Evolutionary conservation across 2,329 filamentous ascomycete species (phyloP), one percentile per base, ranked within the genome.

Genomic region (Colletotrichum neosansevieriae): DNA sequence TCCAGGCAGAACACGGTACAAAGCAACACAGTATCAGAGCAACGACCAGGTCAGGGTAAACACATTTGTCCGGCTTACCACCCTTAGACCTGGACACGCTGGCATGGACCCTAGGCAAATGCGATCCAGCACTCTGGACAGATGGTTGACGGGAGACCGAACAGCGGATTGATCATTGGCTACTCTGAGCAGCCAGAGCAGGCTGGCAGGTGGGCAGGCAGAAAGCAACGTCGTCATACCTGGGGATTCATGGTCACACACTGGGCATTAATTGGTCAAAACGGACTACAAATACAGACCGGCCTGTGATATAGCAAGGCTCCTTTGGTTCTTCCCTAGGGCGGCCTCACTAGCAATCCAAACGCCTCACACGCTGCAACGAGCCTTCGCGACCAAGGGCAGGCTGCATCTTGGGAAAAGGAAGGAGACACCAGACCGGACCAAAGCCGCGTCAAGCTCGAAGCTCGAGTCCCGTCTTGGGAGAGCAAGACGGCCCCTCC

Each of bases 251-350:
- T 42, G 15, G 56, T 21, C 17, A 44, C 42, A n/a, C 10, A 50
- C n/a, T 60, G 42, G 56, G 58, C 54, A 53, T 66, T 60, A 17
- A 65, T 59, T 49, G 61, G 54, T 36, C 54, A 47, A 29, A 56
- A 36, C 66, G 65, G 66, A 60, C 66, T 66, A 66, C 62, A 65
- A 56, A 65, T 60, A 66, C 49, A 60, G 62, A 44, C 40, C 21
- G 49, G 42, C 19, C 54, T 44, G 61, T 54, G 40, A 60, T 49
- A 59, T 54, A 40, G 54, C 49, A 60, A 15, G 29, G n/a, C n/a
- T 50, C 32, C n/a, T 24, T 60, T 13, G 15, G 21, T 56, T 12
- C 42, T 66, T 40, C 21, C 29, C 29, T 49, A 29, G 36, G 17
- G 32, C 45, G 44, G 60, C 60, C 45, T 64, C 38, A 49, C 17